phyloP scores from a whole-genome alignment of 179 eudicot genomes.

The Silene noctiflora region DNA sequence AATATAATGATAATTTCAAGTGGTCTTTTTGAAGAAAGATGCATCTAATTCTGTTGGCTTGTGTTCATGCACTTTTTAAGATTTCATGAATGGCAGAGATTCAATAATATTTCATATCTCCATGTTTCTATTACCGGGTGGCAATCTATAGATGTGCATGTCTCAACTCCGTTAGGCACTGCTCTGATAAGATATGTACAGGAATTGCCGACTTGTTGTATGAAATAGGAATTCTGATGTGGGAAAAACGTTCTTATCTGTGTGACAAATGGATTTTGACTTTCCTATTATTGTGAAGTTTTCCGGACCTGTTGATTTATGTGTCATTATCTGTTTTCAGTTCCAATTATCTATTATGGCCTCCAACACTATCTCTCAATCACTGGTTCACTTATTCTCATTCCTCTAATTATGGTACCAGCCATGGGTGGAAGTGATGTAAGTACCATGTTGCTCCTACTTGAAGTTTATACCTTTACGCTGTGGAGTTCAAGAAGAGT shows the following conservation, averaged over 20 bases:
- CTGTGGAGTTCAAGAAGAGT: neutral
- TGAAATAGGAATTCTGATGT: neutral
- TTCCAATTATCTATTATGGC: conserved; percentile 59
- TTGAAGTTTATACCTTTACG: neutral
- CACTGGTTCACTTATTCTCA: conserved; percentile 82
- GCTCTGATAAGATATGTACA: neutral
- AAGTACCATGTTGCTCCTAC: conserved; percentile 30
- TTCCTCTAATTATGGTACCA: conserved; percentile 78
- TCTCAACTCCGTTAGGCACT: neutral
- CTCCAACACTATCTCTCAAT: conserved; percentile 83
- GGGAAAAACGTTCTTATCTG: neutral
- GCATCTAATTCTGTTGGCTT: neutral
- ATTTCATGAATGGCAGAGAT: neutral
- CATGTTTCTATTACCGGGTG: neutral
- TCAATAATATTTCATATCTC: too few species aligned
- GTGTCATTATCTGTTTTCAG: conserved; percentile 45
- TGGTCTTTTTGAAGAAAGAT: conserved; percentile 3
- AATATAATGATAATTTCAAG: neutral
- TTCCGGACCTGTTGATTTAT: conserved; percentile 7
- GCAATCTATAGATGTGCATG: neutral
- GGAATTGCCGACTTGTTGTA: neutral
- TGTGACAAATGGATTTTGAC: neutral
- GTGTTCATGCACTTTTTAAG: neutral
- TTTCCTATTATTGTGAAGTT: neutral
- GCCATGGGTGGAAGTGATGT: conserved; percentile 97